Evolutionary conservation across 2,329 filamentous ascomycete species (phyloP), one percentile per base, ranked within the genome.

Genomic region (Botrytis paeoniae): DNA sequence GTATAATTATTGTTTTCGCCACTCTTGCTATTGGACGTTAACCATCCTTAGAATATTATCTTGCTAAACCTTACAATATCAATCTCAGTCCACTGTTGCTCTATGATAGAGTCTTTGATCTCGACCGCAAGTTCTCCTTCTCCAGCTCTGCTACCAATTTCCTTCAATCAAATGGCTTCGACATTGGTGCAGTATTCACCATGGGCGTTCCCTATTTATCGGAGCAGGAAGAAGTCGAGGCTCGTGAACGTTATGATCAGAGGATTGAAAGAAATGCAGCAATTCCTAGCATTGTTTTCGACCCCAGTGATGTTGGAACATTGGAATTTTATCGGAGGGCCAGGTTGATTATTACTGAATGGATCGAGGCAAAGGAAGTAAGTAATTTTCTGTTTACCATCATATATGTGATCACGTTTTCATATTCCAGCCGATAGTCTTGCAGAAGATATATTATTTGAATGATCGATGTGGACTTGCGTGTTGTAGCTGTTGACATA

Each of bases 31-130:
- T 57, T 20, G 51, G 45, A 41, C 60, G 54, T 62, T 68, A 32
- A 61, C 66, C 10, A 68, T 76, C 70, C 76, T 71, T 84, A 86
- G 82, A 73, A 78, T 81, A 60, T 64, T 92, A 92, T 78, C 83
- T 86, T 9, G 82, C 90, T 48, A 86, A 86, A 37, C 89, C 90
- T 3, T 92, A 90, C 82, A 92, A 92, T 80, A 85, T 92, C 81
- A 85, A 87, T 76, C 79, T 92, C 69, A 89, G 83, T 75, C 90
- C 90, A 80, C 87, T 41, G 81, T 83, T 35, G 79, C 83, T 29
- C 74, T 75, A 41, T 81, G 73, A 73, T 3, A 69, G 39, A 71
- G 84, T 84, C 25, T 79, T 91, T 39, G 86, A 87, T 25, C 79
- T 92, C 60, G 87, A 90, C 75, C 85, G 90, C n/a, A 85, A 85